phyloP scores from a whole-genome alignment of 139 green algal genomes.

The Pedinophyceae sp. region DNA sequence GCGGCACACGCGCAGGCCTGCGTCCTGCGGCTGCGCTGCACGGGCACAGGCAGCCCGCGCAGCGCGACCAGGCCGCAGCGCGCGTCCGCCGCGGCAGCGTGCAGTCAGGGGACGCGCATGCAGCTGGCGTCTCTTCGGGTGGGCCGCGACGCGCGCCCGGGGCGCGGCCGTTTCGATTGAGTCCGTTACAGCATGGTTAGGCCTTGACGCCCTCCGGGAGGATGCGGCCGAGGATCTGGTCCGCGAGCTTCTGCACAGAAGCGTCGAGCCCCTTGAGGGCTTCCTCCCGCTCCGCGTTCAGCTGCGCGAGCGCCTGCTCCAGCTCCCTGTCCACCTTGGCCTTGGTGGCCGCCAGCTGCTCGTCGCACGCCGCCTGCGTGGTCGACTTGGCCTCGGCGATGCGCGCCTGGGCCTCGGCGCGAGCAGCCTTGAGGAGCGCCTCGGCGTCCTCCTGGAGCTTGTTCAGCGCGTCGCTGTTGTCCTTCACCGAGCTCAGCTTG shows the following conservation, averaged over 20 bases:
- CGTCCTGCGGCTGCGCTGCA: too few species aligned
- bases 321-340: constrained; percentile 24
- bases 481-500: constrained; percentile 22
- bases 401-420: constrained; percentile 11
- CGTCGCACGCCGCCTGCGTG: constrained; percentile 13
- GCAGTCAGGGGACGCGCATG: too few species aligned
- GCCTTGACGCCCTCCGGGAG: background rate
- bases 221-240: background rate
- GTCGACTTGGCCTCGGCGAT: constrained; percentile 12
- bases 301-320: constrained; percentile 7
- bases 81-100: too few species aligned
- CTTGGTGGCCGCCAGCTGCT: constrained; percentile 12
- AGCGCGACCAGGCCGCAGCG: too few species aligned
- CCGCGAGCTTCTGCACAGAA: background rate
- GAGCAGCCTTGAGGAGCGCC: constrained; percentile 17
- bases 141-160: too few species aligned
- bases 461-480: constrained; percentile 27
- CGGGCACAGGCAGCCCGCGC: too few species aligned
- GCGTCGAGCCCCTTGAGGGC: background rate
- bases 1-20: too few species aligned
- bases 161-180: too few species aligned
- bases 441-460: constrained; percentile 23
- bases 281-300: background rate
- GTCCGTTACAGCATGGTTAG: too few species aligned
- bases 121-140: too few species aligned